phyloP scores from a whole-genome alignment of 2,329 filamentous ascomycete species.

The Pleurostoma richardsiae region DNA sequence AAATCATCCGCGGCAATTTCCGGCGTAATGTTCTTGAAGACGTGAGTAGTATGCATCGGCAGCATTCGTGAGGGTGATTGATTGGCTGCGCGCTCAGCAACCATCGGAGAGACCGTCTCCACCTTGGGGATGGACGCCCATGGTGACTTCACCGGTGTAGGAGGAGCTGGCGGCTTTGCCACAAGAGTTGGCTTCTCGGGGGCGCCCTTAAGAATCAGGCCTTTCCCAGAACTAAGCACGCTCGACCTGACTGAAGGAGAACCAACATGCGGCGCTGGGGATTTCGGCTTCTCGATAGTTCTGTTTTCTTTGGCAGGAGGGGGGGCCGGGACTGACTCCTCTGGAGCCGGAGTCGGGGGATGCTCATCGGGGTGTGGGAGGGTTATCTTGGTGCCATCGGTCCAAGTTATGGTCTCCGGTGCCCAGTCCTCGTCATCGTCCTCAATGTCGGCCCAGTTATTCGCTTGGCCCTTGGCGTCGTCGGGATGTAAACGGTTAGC shows the following conservation, averaged over 20 bases:
- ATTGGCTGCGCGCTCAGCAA: constrained; percentile 46
- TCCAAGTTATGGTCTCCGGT: constrained; percentile 81
- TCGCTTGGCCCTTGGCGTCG: constrained; percentile 68
- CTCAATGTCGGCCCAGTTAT: constrained; percentile 82
- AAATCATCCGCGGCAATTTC: constrained; percentile 96
- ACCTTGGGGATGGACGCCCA: constrained; percentile 86
- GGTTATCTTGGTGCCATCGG: constrained; percentile 79
- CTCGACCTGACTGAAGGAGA: constrained; percentile 38
- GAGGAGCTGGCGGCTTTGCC: constrained; percentile 62
- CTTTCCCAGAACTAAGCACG: constrained; percentile 49
- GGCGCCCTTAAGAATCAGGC: constrained; percentile 61
- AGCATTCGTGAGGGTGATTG: constrained; percentile 37
- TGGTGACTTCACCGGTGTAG: constrained; percentile 77
- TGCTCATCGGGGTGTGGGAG: constrained; percentile 58
- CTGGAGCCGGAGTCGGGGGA: constrained; percentile 18
- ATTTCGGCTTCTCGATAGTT: constrained; percentile 36
- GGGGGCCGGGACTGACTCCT: constrained; percentile 13
- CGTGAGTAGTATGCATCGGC: constrained; percentile 46
- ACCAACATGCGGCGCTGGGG: constrained; percentile 31
- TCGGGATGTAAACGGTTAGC: constrained; percentile 73
- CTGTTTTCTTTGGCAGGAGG: constrained; percentile 20
- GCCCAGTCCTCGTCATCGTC: constrained; percentile 87
- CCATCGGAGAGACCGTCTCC: constrained; percentile 69
- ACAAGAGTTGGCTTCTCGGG: constrained; percentile 69
- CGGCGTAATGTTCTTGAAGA: constrained; percentile 47